Evolutionary conservation across 2,329 filamentous ascomycete genomes (phyloP), one percentile per base, ranked within the genome.

Genomic region (Xylariales sp.): DNA sequence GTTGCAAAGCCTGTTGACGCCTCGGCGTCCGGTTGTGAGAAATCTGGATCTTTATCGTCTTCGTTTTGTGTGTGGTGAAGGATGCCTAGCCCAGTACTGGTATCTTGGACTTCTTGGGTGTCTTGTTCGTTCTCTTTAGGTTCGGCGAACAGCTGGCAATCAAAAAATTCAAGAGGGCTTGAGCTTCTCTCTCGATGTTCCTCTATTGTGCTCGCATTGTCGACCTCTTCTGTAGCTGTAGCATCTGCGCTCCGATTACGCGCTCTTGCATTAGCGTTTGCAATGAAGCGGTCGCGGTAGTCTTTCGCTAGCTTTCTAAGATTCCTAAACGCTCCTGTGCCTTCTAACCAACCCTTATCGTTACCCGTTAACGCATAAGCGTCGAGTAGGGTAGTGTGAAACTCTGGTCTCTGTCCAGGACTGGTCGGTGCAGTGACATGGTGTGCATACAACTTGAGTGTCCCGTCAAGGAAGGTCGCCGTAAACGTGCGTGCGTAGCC

Each of bases 101-200:
- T 37, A 24, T 37, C 34, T 16, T 37, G 34, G 34, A 18, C 30
- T n/a, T 29, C 34, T 8, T 29, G 24, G 24, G 18, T n/a, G 24
- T 29, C 13, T 7, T 29, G 11, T 36, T 25, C 15, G 14, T 21
- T 12, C 6, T 32, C 32, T 6, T 21, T 20, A 6, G 33, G 33
- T 27, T 36, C 33, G 20, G 20, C 33, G 14, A 35, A 35, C 20
- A 35, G 23, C 6, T 17, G 32, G 30, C 24, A 37, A 29, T 30
- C 17, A 8, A 29, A 27, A 17, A 36, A 36, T 5, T 36, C 33
- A 24, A 17, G 20, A 18, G 20, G 33, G 18, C 23, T 29, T n/a
- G 32, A 34, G 20, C 8, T 14, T 13, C 5, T 11, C 14, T 34
- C 32, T 30, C 15, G 28, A 10, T 30, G 28, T 30, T 30, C 28